Base-by-base conservation (phyloP, 2,329 filamentous ascomycete genomes). In the Nemania diffusa region DNA sequence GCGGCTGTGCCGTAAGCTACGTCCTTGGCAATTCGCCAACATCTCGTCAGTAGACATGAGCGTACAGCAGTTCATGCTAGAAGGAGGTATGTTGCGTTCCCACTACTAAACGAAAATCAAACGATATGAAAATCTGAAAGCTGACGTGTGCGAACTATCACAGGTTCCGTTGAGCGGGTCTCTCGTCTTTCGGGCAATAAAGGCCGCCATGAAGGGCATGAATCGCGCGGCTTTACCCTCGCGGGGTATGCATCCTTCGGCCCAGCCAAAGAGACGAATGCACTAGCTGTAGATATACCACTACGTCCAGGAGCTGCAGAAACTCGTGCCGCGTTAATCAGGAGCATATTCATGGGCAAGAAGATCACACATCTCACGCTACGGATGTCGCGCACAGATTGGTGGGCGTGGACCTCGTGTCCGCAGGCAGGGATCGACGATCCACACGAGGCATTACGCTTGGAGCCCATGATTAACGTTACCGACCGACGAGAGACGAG, bases 11-110 rank as follows among this genome's bases (percentile, higher is more conserved):
- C 61, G 53, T 11, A 72, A 65, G 50, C 55, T 77, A 42, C 70
- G 67, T n/a, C 66, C 59, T 17, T 77, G 74, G 75, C 75, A 76
- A 53, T 72, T 75, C 48, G 75, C 73, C 9, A 71, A 74, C 27
- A 67, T 77, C 55, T 67, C 69, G 1, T 74, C 72, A 3, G 69
- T 74, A 6, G 71, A 75, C 20, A 64, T 75, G 44, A 73, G 62
- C 4, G 69, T 73, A 4, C 70, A 73, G 56, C 74, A 77, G 27
- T 69, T 57, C 55, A 65, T 40, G 48, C 60, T 77, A 8, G 75
- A 77, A 69, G 72, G 72, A 32, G 71, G 75, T 75, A 73, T 29
- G 73, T 58, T 52, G 22, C 8, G 26, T 5, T 22, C 22, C 1
- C 3, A 17, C 6, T 4, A 26, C 22, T 5, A 22, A 9, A 20